Evolutionary conservation across 2,329 filamentous ascomycete genomes (phyloP).

Genomic region (Diaporthe humulicola): DNA sequence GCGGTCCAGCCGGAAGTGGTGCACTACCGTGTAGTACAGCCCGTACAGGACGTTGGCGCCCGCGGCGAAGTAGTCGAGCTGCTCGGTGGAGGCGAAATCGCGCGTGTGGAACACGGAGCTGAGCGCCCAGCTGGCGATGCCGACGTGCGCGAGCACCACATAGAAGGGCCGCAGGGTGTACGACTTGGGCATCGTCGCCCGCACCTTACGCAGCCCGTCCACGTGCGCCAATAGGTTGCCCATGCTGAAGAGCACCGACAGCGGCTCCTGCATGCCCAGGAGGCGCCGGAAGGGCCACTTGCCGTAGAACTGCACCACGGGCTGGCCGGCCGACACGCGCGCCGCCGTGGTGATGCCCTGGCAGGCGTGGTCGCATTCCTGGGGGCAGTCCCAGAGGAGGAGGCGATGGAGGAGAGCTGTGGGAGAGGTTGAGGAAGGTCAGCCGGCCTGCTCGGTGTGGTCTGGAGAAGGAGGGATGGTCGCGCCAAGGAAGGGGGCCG

Average conservation of each 20-base stretch:
- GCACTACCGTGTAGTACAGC: conserved; percentile 85
- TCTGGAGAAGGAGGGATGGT: not conserved
- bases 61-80: conserved; percentile 95
- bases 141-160: conserved; percentile 82
- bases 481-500: conserved; percentile 25
- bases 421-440: conserved; percentile 19
- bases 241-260: conserved; percentile 92
- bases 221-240: conserved; percentile 92
- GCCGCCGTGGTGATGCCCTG: conserved; percentile 89
- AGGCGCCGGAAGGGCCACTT: conserved; percentile 98
- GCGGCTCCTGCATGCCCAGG: conserved; percentile 93
- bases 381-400: conserved; percentile 90
- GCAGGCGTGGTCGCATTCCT: conserved; percentile 98
- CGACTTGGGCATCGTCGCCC: conserved; percentile 74
- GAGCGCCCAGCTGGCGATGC: conserved; percentile 86
- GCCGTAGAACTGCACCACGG: conserved; percentile 93
- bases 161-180: conserved; percentile 89
- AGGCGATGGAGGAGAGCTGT: conserved; percentile 86
- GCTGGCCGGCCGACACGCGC: conserved; percentile 75
- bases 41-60: conserved; percentile 93
- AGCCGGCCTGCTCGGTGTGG: conserved; percentile 21
- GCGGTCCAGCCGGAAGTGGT: conserved; percentile 86
- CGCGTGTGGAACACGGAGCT: conserved; percentile 93
- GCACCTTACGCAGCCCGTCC: conserved; percentile 79
- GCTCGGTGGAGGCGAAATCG: conserved; percentile 88